Conservation (phyloP, 176 grass and related monocot genomes). For the Oropetium thomaeum region DNA sequence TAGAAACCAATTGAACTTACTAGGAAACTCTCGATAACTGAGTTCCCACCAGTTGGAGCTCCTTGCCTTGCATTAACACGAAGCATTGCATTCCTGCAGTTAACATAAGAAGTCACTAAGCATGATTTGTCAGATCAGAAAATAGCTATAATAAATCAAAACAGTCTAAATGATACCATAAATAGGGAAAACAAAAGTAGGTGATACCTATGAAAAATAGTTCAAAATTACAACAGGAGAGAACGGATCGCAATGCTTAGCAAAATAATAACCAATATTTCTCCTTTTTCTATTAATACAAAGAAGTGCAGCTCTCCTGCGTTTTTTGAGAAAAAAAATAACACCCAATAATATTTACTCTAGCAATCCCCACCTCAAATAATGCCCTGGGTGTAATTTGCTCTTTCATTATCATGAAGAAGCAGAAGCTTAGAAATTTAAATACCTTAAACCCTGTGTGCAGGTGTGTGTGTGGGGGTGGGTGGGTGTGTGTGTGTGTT, state of each 20-base stretch:
- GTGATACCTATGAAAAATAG: neutral
- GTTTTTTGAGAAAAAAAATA: too few species aligned
- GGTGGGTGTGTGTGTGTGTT: too few species aligned
- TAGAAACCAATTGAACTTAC: constrained; percentile 42
- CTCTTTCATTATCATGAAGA: neutral
- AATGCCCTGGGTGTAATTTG: neutral
- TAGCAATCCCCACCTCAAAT: neutral
- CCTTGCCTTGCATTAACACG: constrained; percentile 93
- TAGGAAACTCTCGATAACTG: constrained; percentile 75
- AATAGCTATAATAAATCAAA: constrained; percentile 26
- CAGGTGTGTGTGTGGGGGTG: too few species aligned
- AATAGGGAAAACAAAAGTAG: constrained; percentile 6
- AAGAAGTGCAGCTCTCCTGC: too few species aligned
- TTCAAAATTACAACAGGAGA: neutral
- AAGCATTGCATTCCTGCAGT: constrained; percentile 86
- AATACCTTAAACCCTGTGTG: too few species aligned
- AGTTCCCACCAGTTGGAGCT: constrained; percentile 80
- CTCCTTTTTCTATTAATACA: too few species aligned
- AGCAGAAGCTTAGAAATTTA: too few species aligned
- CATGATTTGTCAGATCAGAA: constrained; percentile 20
- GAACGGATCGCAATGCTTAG: neutral
- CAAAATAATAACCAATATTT: too few species aligned
- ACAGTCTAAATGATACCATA: neutral
- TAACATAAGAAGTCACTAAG: constrained; percentile 32
- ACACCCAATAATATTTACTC: neutral